phyloP scores from a whole-genome alignment of 176 grass and related monocot species.

The Hsuehochloa calcarea region DNA sequence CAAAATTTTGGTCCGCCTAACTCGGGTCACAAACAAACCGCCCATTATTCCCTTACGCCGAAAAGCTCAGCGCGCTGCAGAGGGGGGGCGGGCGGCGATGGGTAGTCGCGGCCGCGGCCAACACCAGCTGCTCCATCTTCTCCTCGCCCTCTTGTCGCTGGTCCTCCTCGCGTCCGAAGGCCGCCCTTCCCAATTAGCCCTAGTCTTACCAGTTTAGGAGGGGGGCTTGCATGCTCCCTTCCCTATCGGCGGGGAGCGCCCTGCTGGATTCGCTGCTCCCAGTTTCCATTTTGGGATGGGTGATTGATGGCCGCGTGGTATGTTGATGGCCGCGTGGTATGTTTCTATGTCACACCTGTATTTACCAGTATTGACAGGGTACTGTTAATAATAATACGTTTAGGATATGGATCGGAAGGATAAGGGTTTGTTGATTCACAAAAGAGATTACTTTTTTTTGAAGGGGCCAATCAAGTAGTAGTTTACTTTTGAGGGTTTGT shows the following conservation, averaged over 20 bases:
- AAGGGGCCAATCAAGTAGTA: not conserved
- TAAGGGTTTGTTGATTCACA: not conserved
- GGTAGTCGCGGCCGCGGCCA: conserved; percentile 6
- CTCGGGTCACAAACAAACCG: too few species aligned
- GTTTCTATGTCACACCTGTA: not conserved
- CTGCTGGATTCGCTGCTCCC: conserved; percentile 14
- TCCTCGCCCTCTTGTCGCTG: conserved; percentile 42
- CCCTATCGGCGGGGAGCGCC: not conserved
- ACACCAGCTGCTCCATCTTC: not conserved
- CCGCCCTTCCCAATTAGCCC: not conserved
- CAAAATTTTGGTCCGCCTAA: too few species aligned
- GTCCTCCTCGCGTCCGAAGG: conserved; percentile 54
- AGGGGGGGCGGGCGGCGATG: conserved; percentile 28
- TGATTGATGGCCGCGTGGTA: not conserved
- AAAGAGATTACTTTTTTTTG: not conserved
- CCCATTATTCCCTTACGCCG: not conserved
- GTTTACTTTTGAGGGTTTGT: not conserved
- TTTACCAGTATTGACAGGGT: conserved; percentile 22
- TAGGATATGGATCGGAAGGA: not conserved
- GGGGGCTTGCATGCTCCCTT: not conserved
- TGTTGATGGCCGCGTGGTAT: not conserved
- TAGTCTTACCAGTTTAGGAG: not conserved
- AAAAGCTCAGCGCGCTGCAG: not conserved
- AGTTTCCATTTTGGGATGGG: conserved; percentile 13
- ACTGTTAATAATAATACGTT: not conserved